A percentile compares a stretch with the other conserved stretches of the same genome.
Conservation (phyloP, 1,139 yeast species). For the Tardiomyces digboiensis region DNA sequence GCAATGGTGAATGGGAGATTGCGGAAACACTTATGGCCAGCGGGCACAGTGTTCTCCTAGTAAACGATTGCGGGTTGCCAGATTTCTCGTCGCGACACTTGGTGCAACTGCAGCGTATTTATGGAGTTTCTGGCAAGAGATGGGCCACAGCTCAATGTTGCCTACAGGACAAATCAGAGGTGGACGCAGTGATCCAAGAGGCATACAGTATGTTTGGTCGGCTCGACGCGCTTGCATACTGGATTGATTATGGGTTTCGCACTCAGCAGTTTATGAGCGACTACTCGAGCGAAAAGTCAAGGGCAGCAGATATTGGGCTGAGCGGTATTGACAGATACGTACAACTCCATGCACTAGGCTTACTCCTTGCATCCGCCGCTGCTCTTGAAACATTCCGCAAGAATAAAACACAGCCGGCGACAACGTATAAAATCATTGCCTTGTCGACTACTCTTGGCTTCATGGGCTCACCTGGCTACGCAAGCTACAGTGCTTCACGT, state of each 20-base stretch:
- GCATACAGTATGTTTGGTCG: conserved; percentile 5
- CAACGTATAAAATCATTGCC: conserved; percentile 1
- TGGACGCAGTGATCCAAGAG: background rate
- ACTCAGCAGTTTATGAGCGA: background rate
- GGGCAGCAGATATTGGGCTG: background rate
- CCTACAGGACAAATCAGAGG: background rate
- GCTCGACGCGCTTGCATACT: conserved; percentile 8
- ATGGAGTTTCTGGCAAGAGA: conserved; percentile 4
- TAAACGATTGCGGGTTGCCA: conserved; percentile 2
- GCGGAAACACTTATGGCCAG: conserved; percentile 4
- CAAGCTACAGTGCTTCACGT: conserved; percentile 13
- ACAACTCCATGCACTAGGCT: background rate
- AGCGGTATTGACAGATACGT: background rate
- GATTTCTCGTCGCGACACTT: conserved; percentile 4
- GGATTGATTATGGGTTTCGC: conserved; percentile 7
- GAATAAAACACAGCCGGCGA: background rate
- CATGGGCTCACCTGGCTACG: conserved; percentile 13
- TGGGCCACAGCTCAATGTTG: background rate
- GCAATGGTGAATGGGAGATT: conserved; percentile 6
- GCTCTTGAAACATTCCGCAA: background rate
- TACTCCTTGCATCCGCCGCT: background rate
- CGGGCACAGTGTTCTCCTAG: conserved; percentile 3
- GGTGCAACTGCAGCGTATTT: background rate
- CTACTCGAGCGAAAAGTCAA: background rate
- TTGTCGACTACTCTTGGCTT: conserved; percentile 9